Evolutionary conservation across 2,329 filamentous ascomycete genomes (phyloP), one percentile per base, ranked within the genome.

Genomic region (Monosporascus ibericus): DNA sequence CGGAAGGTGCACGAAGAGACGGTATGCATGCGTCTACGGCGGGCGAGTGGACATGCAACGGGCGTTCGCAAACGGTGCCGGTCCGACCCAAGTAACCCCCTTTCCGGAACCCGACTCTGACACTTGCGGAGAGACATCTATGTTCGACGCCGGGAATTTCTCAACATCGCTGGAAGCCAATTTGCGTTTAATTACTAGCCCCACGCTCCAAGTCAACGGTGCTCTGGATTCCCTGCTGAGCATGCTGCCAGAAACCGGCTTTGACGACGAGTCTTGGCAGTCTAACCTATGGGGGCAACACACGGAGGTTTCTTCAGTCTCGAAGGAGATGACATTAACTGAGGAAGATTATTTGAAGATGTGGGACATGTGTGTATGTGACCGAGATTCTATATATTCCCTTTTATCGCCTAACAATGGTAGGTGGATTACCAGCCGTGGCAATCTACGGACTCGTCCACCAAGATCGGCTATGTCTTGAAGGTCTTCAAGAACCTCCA

Each of bases 1-100:
- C 60, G 68, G 68, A 22, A 72, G 73, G 49, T 77, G 73, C 59
- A 65, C 65, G 4, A 69, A 68, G 59, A 74, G 72, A 63, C 67
- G 68, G 18, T 66, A 72, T 50, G 63, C 67, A 42, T 77, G 74
- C 59, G 60, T 73, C 27, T 77, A 77, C 52, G 55, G 55, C 30
- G 50, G 54, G 20, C 56, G 50, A 42, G 36, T 47, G 27, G 49
- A 49, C 14, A 42, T 46, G 39, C 44, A 34, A 27, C 49, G 38
- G 27, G 55, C 51, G 51, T 52, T 49, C 34, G 56, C 68, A 69
- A 62, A 68, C 64, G 51, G 55, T 68, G 18, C 42, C 9, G 22
- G 27, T 15, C 44, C 71, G 64, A 42, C 64, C 60, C 14, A 60
- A 59, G n/a, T 55, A 51, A 51, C 51, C 52, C 49, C 22, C 30